Conservation (phyloP, 371 early-diverging fungal genomes). For the Nematocida sp. region DNA sequence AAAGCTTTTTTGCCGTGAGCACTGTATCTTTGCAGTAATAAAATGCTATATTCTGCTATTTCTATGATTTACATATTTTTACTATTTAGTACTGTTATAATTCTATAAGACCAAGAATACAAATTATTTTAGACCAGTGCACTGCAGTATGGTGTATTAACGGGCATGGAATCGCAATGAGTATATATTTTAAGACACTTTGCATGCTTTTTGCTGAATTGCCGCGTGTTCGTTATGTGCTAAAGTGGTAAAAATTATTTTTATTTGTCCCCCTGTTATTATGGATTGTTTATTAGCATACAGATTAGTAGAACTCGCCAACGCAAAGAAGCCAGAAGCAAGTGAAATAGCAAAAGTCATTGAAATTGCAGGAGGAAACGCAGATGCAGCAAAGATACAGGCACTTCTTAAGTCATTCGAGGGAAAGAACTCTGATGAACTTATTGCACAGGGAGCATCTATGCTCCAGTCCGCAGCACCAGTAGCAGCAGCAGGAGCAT, state of each 20-base stretch:
- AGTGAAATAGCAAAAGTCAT: slow-evolving; percentile 28
- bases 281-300: slow-evolving; percentile 59
- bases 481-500: slow-evolving; percentile 27
- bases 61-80: no score
- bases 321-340: slow-evolving; percentile 14
- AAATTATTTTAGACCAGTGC: no score
- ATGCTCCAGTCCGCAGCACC: slow-evolving; percentile 32
- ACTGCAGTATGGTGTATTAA: no score
- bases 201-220: no score
- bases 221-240: background rate
- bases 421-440: slow-evolving; percentile 46
- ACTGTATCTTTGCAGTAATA: no score
- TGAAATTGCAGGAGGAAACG: slow-evolving; percentile 38
- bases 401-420: slow-evolving; percentile 47
- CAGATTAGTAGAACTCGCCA: slow-evolving; percentile 24
- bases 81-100: no score
- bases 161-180: no score
- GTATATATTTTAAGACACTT: no score
- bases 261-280: slow-evolving; percentile 45
- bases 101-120: no score
- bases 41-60: no score
- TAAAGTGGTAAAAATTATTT: slow-evolving; percentile 32
- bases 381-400: slow-evolving; percentile 12
- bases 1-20: no score
- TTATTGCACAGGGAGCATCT: slow-evolving; percentile 33